Evolutionary conservation across 495 filamentous ascomycete species (phyloP).

Genomic region (Cercophora scortea): DNA sequence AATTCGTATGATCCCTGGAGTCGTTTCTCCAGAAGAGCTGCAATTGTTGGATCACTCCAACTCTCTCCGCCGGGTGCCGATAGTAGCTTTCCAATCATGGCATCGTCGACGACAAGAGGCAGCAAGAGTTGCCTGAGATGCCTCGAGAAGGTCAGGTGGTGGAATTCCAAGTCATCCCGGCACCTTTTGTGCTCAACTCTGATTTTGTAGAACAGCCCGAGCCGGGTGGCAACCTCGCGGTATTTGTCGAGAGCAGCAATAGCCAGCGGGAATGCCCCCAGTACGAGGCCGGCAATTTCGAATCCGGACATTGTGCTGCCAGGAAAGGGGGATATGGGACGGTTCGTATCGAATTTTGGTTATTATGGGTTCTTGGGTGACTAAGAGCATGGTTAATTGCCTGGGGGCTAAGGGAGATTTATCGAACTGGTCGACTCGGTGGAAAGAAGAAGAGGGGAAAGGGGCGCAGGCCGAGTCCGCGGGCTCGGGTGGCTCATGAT

Average conservation of each 20-base stretch:
- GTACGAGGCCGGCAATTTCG: slow-evolving; percentile 25
- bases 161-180: slow-evolving; percentile 10
- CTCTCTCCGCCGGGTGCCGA: slow-evolving; percentile 4
- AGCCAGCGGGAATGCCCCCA: slow-evolving; percentile 23
- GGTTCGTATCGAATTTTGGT: no score
- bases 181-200: slow-evolving; percentile 20
- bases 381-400: no score
- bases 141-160: slow-evolving; percentile 2
- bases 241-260: slow-evolving; percentile 22
- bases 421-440: no score
- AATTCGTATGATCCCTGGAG: slow-evolving; percentile 5
- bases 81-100: neutral
- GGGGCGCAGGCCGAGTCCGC: no score
- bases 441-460: no score
- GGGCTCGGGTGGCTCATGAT: no score
- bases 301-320: slow-evolving; percentile 19
- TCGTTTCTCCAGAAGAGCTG: neutral
- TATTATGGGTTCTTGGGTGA: no score
- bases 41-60: slow-evolving; percentile 4
- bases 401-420: no score
- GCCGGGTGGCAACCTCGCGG: slow-evolving; percentile 15
- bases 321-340: no score
- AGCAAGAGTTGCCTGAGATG: slow-evolving; percentile 9
- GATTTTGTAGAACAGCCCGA: slow-evolving; percentile 19
- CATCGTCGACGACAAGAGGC: slow-evolving; percentile 5